Conservation (phyloP, 768 basidiomycete genomes). For the Tricholoma saponaceum region DNA sequence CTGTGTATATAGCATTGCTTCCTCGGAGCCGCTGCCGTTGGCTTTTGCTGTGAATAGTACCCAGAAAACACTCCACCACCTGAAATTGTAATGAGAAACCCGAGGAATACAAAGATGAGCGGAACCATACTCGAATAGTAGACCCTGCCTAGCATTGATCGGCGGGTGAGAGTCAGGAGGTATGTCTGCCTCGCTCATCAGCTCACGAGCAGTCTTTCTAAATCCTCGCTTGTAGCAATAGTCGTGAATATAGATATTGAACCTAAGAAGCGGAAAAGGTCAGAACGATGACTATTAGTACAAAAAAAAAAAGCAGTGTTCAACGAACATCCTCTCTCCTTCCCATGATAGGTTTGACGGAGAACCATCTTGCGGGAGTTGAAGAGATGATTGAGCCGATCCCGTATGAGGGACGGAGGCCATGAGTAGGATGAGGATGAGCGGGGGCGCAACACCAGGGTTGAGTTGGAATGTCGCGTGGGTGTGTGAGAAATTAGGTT, state of each 20-base stretch:
- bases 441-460: slow-evolving; percentile 2
- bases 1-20: slow-evolving; percentile 68
- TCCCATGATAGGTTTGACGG: slow-evolving; percentile 59
- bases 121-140: slow-evolving; percentile 71
- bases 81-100: slow-evolving; percentile 22
- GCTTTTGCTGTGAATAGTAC: slow-evolving; percentile 80
- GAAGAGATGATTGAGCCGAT: slow-evolving; percentile 19
- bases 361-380: slow-evolving; percentile 15
- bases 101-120: slow-evolving; percentile 10
- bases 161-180: slow-evolving; percentile 61
- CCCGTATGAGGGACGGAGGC: slow-evolving; percentile 24
- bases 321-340: slow-evolving; percentile 75
- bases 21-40: slow-evolving; percentile 59
- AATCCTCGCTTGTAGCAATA: slow-evolving; percentile 82
- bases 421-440: slow-evolving; percentile 17
- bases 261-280: slow-evolving; percentile 43
- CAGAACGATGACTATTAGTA: neutral
- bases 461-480: slow-evolving; percentile 9
- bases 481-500: slow-evolving; percentile 18
- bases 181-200: slow-evolving; percentile 65
- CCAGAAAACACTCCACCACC: slow-evolving; percentile 93
- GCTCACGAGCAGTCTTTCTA: slow-evolving; percentile 64
- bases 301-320: slow-evolving; percentile 10
- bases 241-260: slow-evolving; percentile 87
- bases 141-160: slow-evolving; percentile 79